Percentiles rank a stretch among this genome's conserved stretches.
phyloP scores from a whole-genome alignment of 2,329 filamentous ascomycete species.

The Colletotrichum nymphaeae region DNA sequence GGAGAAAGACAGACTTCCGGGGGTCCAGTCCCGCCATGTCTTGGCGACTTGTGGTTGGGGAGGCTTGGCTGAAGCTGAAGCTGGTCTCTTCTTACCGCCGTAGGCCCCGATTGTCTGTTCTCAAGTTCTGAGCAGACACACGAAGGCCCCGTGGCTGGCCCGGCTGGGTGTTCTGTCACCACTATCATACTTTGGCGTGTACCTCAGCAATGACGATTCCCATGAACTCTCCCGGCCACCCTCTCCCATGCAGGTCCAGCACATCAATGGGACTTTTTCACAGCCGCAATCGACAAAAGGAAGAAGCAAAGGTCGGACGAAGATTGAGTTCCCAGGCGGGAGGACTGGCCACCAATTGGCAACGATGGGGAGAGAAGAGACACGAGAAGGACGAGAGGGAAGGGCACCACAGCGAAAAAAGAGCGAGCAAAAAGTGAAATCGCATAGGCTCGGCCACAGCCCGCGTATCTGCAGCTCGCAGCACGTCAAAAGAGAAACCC shows the following conservation, averaged over 20 bases:
- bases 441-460: constrained; percentile 2
- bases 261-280: constrained; percentile 13
- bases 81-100: neutral
- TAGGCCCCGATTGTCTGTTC: constrained; percentile 15
- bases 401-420: neutral
- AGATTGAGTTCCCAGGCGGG: constrained; percentile 4
- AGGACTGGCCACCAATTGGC: neutral
- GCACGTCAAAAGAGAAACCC: constrained; percentile 29
- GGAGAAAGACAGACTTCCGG: constrained; percentile 11
- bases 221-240: constrained; percentile 17
- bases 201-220: constrained; percentile 12
- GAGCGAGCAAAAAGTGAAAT: neutral
- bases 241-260: constrained; percentile 22
- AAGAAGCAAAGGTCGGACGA: constrained; percentile 11
- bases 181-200: neutral
- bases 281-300: constrained; percentile 4
- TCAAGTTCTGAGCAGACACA: neutral
- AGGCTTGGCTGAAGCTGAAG: constrained; percentile 32
- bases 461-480: constrained; percentile 22
- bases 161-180: neutral
- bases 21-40: constrained; percentile 22
- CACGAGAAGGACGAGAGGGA: neutral
- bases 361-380: neutral
- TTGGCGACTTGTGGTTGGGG: constrained; percentile 5
- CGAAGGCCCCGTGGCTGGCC: neutral